phyloP scores from a whole-genome alignment of 805 yeast genomes.

The Yarrowia hollandica region DNA sequence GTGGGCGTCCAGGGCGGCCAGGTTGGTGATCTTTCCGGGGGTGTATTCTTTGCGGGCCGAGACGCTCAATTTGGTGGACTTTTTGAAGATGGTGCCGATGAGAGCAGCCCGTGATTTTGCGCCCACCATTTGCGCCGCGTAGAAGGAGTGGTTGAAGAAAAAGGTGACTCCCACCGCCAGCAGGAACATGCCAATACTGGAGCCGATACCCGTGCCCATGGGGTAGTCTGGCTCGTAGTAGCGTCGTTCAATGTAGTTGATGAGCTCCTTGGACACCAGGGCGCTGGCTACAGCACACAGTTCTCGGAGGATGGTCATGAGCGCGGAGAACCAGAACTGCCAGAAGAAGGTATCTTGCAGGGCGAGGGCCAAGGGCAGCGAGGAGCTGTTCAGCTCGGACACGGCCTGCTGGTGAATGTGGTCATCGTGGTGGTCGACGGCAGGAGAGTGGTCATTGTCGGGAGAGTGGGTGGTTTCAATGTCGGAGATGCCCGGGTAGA shows the following conservation, averaged over 20 bases:
- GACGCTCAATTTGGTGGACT: constrained; percentile 58
- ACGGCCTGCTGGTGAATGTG: not conserved
- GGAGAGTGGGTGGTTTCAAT: too few species aligned
- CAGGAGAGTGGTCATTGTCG: not conserved
- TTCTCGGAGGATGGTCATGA: constrained; percentile 38
- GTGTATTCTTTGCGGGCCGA: constrained; percentile 56
- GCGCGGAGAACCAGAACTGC: constrained; percentile 40
- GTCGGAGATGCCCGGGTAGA: constrained; percentile 45
- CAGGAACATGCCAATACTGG: constrained; percentile 63
- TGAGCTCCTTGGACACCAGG: constrained; percentile 60
- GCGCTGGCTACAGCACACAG: constrained; percentile 54
- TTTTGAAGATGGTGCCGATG: constrained; percentile 63
- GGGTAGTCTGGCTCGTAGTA: constrained; percentile 45
- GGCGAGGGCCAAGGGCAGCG: constrained; percentile 38
- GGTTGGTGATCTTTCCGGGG: constrained; percentile 63
- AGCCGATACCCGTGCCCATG: constrained; percentile 66
- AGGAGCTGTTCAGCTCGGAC: constrained; percentile 31
- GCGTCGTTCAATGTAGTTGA: constrained; percentile 60
- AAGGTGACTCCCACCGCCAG: constrained; percentile 54
- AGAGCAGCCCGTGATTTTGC: constrained; percentile 67
- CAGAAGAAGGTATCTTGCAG: constrained; percentile 41
- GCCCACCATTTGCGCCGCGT: constrained; percentile 59
- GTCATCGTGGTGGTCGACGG: constrained; percentile 26
- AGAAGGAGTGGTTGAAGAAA: constrained; percentile 61
- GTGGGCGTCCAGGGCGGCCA: constrained; percentile 70